Evolutionary conservation across 192 early-diverging fungal genomes (phyloP).

Genomic region (Funneliformis mosseae): DNA sequence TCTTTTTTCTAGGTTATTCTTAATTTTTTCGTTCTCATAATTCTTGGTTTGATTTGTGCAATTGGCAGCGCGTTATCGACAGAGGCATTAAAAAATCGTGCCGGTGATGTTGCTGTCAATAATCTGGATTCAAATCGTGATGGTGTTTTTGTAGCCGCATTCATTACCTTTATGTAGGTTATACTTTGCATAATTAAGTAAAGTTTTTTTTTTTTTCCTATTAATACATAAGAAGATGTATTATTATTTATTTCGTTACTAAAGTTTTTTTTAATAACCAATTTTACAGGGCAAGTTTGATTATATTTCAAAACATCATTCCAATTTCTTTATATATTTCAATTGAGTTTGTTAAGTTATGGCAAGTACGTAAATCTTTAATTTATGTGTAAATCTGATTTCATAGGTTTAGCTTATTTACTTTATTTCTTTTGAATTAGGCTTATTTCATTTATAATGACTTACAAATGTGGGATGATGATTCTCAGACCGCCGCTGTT

Average conservation of each 20-base stretch:
- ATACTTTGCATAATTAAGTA: not conserved
- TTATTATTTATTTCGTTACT: no score
- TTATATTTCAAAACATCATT: conserved; percentile 95
- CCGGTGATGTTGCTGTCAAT: conserved; percentile 26
- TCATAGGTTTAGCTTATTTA: not conserved
- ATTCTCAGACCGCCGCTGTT: conserved; percentile 57
- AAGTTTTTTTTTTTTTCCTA: not conserved
- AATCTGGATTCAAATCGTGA: conserved; percentile 20
- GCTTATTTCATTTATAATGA: conserved; percentile 92
- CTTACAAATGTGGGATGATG: conserved; percentile 81
- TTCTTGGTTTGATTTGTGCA: conserved; percentile 43
- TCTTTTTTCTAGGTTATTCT: conserved; percentile 38
- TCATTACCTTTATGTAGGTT: conserved; percentile 48
- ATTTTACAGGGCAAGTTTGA: conserved; percentile 70
- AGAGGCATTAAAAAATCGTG: conserved; percentile 27
- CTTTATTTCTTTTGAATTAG: conserved; percentile 39
- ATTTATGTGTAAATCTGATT: not conserved
- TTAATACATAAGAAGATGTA: not conserved
- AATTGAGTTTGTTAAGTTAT: conserved; percentile 89
- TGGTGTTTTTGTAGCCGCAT: conserved; percentile 18
- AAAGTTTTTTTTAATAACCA: not conserved
- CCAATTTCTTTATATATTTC: conserved; percentile 96
- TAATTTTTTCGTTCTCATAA: conserved; percentile 45
- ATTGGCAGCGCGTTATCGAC: conserved; percentile 41
- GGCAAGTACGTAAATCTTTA: conserved; percentile 56